Evolutionary conservation across 306 rosid species (phyloP).

Genomic region (Cyamopsis tetragonoloba): DNA sequence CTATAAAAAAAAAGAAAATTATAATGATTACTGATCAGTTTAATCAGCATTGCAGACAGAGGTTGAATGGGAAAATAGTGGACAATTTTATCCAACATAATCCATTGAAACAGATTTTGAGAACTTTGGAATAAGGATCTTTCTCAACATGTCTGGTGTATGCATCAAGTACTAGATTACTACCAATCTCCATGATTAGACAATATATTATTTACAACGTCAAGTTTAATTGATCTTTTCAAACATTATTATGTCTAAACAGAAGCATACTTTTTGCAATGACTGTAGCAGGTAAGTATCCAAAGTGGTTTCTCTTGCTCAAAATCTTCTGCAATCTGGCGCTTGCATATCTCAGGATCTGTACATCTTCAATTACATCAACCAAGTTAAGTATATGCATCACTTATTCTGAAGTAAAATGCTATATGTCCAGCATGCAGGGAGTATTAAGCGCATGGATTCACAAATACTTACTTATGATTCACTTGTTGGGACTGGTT

Average conservation of each 20-base stretch:
- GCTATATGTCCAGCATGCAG: not conserved
- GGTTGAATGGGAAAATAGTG: not conserved
- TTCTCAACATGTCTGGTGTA: not conserved
- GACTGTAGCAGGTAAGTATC: constrained; percentile 87
- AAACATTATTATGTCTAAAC: not conserved
- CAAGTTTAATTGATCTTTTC: constrained; percentile 6
- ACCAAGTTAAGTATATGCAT: constrained; percentile 24
- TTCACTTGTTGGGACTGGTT: constrained; percentile 40
- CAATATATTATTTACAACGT: not conserved
- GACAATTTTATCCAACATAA: not conserved
- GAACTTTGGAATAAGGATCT: not conserved
- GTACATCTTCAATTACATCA: constrained; percentile 64
- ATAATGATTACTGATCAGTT: constrained; percentile 2
- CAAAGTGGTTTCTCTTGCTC: constrained; percentile 76
- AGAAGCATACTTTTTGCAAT: constrained; percentile 55
- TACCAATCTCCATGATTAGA: not conserved
- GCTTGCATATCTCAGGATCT: constrained; percentile 76
- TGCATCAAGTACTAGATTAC: constrained; percentile 4
- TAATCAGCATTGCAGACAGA: not conserved
- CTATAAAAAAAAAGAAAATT: not conserved
- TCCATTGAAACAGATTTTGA: not conserved
- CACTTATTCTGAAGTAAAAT: not conserved
- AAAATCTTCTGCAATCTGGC: constrained; percentile 67
- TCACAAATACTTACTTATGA: constrained; percentile 56
- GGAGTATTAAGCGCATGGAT: no score